Evolutionary conservation across 2,329 filamentous ascomycete species (phyloP), one percentile per base, ranked within the genome.

Genomic region (Aspergillus felis): DNA sequence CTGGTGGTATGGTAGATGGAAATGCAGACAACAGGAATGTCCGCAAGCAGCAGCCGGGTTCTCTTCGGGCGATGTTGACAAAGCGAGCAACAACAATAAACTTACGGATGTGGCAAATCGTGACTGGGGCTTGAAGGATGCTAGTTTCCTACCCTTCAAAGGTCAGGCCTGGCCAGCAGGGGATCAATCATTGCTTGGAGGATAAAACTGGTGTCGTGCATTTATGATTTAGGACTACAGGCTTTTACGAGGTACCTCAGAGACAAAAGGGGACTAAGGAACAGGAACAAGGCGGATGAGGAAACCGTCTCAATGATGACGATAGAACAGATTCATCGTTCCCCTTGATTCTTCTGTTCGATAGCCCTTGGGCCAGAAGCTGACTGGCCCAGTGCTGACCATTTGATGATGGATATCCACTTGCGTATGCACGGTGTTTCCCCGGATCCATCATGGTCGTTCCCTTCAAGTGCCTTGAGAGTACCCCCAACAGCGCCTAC

Each of bases 41-140:
- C 44, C 44, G 44, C 44, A 47, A 47, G 22, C 44, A 47, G 22
- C 22, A 47, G 22, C 24, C 44, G 44, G 25, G 17, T 38, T 38
- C 14, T 38, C 14, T 17, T n/a, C 32, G 6, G 6, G 44, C 24
- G 44, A 10, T 46, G 42, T 22, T 24, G 22, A 24, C 42, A 46
- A 24, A 5, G 24, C 41, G 20, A 46, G 22, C 42, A 46, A 46
- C 8, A 38, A 17, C 8, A 20, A 46, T 14, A 12, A 24, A 8
- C 42, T 14, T 10, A 24, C 42, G 42, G 42, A 57, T 51, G 57
- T 59, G 57, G 57, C 57, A 54, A 59, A 59, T 59, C 51, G 48
- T 41, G 50, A 56, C 51, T 56, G 56, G 56, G 44, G 22, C 24
- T 14, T 14, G 24, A 7, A 14, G 4, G 42, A 46, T 22, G 6